phyloP scores from a whole-genome alignment of 1,139 yeast species.

The Candida glucosophila region DNA sequence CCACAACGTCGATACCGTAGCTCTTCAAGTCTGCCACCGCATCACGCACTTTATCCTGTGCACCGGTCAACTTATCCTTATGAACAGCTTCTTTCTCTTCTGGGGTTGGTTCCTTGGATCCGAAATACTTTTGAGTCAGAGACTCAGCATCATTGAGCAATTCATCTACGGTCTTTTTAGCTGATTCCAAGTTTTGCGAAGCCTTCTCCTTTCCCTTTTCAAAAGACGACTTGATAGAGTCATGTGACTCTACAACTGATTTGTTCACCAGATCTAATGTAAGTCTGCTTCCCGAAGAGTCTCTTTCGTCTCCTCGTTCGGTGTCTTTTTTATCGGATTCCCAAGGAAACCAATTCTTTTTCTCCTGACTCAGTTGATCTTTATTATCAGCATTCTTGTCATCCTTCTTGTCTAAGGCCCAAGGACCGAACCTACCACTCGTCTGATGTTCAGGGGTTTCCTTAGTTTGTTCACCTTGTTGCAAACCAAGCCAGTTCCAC shows the following conservation, averaged over 20 bases:
- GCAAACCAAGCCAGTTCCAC: too few species aligned
- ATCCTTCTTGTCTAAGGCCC: conserved; percentile 20
- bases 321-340: conserved; percentile 17
- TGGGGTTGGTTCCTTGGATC: too few species aligned
- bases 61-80: conserved; percentile 23
- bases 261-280: neutral
- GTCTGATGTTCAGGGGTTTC: too few species aligned
- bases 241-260: conserved; percentile 5
- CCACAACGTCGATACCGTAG: conserved; percentile 29
- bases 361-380: conserved; percentile 10
- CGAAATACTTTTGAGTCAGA: conserved; percentile 7
- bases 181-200: conserved; percentile 21
- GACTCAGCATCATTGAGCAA: conserved; percentile 12
- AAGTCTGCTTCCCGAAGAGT: neutral
- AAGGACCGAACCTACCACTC: too few species aligned
- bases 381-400: conserved; percentile 7
- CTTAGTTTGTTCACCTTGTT: too few species aligned
- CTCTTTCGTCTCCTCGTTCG: neutral
- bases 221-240: conserved; percentile 11
- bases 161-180: conserved; percentile 25
- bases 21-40: conserved; percentile 24
- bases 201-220: conserved; percentile 25
- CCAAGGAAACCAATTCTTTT: conserved; percentile 17
- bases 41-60: conserved; percentile 24
- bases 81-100: conserved; percentile 14